Evolutionary conservation across 352 stramenopile species (phyloP), one percentile per base, ranked within the genome.

Genomic region (Globisporangium lucens): DNA sequence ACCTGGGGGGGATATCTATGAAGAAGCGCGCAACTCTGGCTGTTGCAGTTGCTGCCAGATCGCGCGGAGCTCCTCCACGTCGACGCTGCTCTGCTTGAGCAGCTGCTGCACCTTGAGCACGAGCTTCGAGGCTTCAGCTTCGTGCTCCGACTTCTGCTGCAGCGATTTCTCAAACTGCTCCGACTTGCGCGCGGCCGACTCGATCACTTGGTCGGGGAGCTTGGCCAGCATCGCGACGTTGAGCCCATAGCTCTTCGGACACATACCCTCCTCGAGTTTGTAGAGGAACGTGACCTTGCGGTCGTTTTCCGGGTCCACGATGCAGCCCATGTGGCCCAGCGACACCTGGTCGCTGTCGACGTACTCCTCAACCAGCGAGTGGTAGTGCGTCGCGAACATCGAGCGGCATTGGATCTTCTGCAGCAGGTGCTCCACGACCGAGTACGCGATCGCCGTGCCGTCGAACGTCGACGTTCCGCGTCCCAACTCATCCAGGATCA

Each of bases 371-470:
- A 93, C 89, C 12, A 99, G 76, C 56, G 98, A 97, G 59, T 97
- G 97, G 75, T 99, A 99, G 72, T 99, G 98, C 3, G 98, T 99
- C 10, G 98, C 97, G 71, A 99, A 99, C 68, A 99, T 93, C 4
- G 97, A 97, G 22, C 98, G 86, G 74, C 97, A 99, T 33, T 77
- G 89, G 75, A 79, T 80, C 7, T 82, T 70, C 36, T 79, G 82
- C 1, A 98, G 75, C 41, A 99, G 69, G 73, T 97, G 92, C 68
- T 98, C 95, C 3, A 98, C 87, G 20, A 99, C 97, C n/a, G 97
- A 88, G 78, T 97, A 98, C 15, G 98, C 98, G 63, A 99, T 98
- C 38, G 97, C 95, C 17, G 98, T 97, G 17, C 98, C 98, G 74
- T 99, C 98, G 74, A 99, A 98, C 38, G 98, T 99, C 38, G 94